Evolutionary conservation across 306 rosid species (phyloP).

Genomic region (Phaseolus lunatus): DNA sequence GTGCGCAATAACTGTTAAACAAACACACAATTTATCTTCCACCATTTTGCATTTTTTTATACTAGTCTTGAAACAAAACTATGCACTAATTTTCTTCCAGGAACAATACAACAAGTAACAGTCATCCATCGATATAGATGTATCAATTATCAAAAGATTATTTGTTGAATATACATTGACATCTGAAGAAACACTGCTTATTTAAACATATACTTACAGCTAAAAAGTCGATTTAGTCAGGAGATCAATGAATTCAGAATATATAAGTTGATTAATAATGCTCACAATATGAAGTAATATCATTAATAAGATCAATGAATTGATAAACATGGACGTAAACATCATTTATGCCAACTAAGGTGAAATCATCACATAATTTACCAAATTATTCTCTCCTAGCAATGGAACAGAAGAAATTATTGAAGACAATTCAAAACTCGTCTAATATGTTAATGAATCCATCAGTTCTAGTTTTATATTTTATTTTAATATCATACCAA

Average conservation of each 20-base stretch:
- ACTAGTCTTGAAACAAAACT: not conserved
- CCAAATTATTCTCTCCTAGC: constrained; percentile 18
- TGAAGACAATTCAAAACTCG: not conserved
- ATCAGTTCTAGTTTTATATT: not conserved
- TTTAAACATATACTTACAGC: not conserved
- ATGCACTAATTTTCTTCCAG: too few relatives aligned
- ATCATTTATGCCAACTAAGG: not conserved
- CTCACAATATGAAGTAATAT: not conserved
- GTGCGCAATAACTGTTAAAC: too few relatives aligned
- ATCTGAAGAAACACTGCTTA: not conserved
- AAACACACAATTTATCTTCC: not conserved
- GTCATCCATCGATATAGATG: too few relatives aligned
- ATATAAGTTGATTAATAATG: not conserved
- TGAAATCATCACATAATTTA: not conserved
- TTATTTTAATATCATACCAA: not conserved
- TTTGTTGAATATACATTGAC: not conserved
- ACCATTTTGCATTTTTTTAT: constrained; percentile 1
- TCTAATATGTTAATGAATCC: not conserved
- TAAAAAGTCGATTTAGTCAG: not conserved
- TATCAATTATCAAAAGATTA: not conserved
- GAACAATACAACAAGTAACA: too few relatives aligned
- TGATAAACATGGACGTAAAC: not conserved
- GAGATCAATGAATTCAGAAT: not conserved
- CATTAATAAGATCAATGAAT: not conserved
- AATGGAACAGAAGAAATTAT: not conserved